Percentiles rank a stretch among this genome's conserved stretches.
phyloP scores from a whole-genome alignment of 805 yeast genomes.

The Metschnikowia colocasiae region DNA sequence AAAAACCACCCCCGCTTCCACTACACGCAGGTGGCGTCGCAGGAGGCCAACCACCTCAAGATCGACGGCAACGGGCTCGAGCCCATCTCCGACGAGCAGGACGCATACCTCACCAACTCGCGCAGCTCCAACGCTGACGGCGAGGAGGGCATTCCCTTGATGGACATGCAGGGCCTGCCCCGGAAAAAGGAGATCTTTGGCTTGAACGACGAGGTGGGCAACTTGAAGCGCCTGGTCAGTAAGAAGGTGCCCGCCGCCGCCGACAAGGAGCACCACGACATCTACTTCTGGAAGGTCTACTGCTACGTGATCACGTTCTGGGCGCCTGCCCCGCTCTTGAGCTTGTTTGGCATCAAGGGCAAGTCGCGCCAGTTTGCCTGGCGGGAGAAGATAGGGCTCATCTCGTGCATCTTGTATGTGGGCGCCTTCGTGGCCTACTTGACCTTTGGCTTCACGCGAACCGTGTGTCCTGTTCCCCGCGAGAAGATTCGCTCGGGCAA shows the following conservation, averaged over 20 bases:
- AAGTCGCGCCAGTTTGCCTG: conserved; percentile 89
- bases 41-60: conserved; percentile 56
- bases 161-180: conserved; percentile 30
- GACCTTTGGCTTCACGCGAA: conserved; percentile 85
- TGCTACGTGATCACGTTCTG: conserved; percentile 82
- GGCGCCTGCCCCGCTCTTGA: conserved; percentile 78
- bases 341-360: conserved; percentile 70
- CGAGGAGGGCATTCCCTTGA: conserved; percentile 43
- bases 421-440: conserved; percentile 81
- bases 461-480: conserved; percentile 57
- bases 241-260: conserved; percentile 14
- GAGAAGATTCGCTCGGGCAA: conserved; percentile 57
- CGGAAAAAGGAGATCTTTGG: conserved; percentile 49
- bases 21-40: conserved; percentile 69
- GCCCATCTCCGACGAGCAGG: conserved; percentile 37
- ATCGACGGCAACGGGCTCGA: conserved; percentile 72
- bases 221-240: conserved; percentile 25
- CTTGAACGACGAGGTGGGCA: conserved; percentile 53
- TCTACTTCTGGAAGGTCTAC: conserved; percentile 72
- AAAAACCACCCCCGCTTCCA: conserved; percentile 74
- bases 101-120: not conserved
- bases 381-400: conserved; percentile 90
- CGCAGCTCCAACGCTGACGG: conserved; percentile 10
- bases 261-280: conserved; percentile 17
- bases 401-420: conserved; percentile 66